These are phyloP conservation scores for Leccinellum luteum DNA, from an alignment of 768 basidiomycete genomes.

Conservation along the genomic window DNA sequence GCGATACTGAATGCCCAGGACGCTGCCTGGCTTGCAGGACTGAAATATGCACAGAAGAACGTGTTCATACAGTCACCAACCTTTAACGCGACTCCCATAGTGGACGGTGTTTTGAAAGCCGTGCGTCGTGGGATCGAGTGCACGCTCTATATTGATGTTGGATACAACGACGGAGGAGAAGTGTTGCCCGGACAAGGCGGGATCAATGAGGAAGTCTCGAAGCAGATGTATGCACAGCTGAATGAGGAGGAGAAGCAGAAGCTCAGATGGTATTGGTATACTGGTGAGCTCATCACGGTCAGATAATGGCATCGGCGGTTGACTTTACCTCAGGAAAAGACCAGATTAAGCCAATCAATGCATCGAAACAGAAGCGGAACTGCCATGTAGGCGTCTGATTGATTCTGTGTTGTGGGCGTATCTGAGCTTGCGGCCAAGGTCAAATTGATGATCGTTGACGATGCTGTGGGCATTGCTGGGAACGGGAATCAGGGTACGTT, in stretches of 20 bases:
- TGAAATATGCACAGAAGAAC: constrained; percentile 54
- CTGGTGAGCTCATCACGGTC: constrained; percentile 21
- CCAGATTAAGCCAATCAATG: constrained; percentile 62
- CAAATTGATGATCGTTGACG: constrained; percentile 68
- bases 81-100: constrained; percentile 63
- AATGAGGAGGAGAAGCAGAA: constrained; percentile 43
- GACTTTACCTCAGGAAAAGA: constrained; percentile 46
- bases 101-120: constrained; percentile 56
- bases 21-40: constrained; percentile 63
- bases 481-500: constrained; percentile 63
- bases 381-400: constrained; percentile 49
- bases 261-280: constrained; percentile 57
- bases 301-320: neutral
- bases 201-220: constrained; percentile 67
- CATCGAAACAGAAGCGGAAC: constrained; percentile 64
- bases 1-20: constrained; percentile 58
- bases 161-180: constrained; percentile 56
- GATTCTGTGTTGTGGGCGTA: neutral
- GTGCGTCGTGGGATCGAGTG: constrained; percentile 60
- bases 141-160: constrained; percentile 58
- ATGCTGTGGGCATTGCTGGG: constrained; percentile 60
- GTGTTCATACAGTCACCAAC: constrained; percentile 78
- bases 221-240: constrained; percentile 53
- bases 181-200: constrained; percentile 67
- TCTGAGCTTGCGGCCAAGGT: constrained; percentile 31